Base-by-base conservation (phyloP, 306 rosid species). In the Benincasa hispida region DNA sequence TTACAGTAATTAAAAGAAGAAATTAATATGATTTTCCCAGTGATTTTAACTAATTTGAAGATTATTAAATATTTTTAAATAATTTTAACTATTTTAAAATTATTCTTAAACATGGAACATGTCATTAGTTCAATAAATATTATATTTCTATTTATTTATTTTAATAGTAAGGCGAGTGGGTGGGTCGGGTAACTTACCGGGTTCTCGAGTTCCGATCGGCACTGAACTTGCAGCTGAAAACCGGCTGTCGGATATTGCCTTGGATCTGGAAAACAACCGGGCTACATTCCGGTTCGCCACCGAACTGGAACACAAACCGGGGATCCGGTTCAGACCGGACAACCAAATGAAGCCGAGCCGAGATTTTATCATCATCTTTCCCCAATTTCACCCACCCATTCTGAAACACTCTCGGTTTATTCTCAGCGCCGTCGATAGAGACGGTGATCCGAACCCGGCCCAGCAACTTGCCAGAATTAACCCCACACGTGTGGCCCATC, bases 221-320 rank as follows among this genome's bases (percentile, higher is more conserved):
- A 56, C 97, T 94, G 82, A 94, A 94, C 82, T 90, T 91, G 89
- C 94, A 89, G 79, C 98, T 91, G 30, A 94, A 87, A 75, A 94
- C 98, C 17, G 98, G 98, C 75, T 94, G 98, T 21, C 88, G 82
- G 47, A 87, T 87, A 79, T 88, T 89, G 77, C 84, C 97, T 55
- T 89, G 98, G 88, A 91, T 85, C 89, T 90, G 97, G 10, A 84
- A 94, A 79, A 94, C 89, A 37, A 94, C 98, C 0, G 97, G 98
- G 69, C 97, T 91, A 35, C 97, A 90, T 81, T 94, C 98, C 83
- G 98, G 98, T 76, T 94, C 98, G 0, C 97, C 96, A 0, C 89
- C 97, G 82, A 91, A 94, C 67, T 94, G 96, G 5, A 94, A 94
- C 10, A 94, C 89, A 55, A 88, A 94, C 19, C 98, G 90, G 0